A percentile compares a stretch with the other conserved stretches of the same genome.
These are phyloP conservation scores for Fragaria iinumae DNA, from an alignment of 306 rosid genomes.

Conservation along the genomic window DNA sequence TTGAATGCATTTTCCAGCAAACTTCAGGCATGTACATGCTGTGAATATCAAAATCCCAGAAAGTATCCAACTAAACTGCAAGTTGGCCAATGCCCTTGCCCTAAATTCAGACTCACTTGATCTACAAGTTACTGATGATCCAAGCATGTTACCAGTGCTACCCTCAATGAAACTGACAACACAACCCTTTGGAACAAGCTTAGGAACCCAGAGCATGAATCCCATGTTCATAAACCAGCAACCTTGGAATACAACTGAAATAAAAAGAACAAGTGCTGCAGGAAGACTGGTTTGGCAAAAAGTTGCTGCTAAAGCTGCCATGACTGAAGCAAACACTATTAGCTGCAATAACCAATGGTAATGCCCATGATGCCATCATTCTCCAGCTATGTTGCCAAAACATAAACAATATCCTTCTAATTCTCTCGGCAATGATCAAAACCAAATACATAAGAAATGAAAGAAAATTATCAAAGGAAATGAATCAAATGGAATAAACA, in stretches of 20 bases:
- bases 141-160: conserved; percentile 37
- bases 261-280: conserved; percentile 65
- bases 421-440: no score
- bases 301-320: conserved; percentile 54
- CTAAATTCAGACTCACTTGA: conserved; percentile 59
- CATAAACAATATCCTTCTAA: no score
- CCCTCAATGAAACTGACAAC: conserved; percentile 26
- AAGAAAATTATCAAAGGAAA: no score
- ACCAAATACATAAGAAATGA: no score
- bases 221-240: conserved; percentile 95
- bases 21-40: conserved; percentile 52
- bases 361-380: conserved; percentile 62
- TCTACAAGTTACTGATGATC: conserved; percentile 68
- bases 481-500: no score
- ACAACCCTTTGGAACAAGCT: conserved; percentile 72
- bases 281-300: conserved; percentile 63
- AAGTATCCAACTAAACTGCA: conserved; percentile 91
- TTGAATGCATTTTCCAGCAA: conserved; percentile 43
- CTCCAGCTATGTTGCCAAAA: no score
- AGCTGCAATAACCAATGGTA: conserved; percentile 83
- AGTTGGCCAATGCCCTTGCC: conserved; percentile 79
- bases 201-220: conserved; percentile 65
- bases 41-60: conserved; percentile 55
- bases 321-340: conserved; percentile 60
- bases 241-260: conserved; percentile 77